A percentile compares a stretch with the other conserved stretches of the same genome.
phyloP scores from a whole-genome alignment of 441 rosid genomes.

The Populus hybrid region DNA sequence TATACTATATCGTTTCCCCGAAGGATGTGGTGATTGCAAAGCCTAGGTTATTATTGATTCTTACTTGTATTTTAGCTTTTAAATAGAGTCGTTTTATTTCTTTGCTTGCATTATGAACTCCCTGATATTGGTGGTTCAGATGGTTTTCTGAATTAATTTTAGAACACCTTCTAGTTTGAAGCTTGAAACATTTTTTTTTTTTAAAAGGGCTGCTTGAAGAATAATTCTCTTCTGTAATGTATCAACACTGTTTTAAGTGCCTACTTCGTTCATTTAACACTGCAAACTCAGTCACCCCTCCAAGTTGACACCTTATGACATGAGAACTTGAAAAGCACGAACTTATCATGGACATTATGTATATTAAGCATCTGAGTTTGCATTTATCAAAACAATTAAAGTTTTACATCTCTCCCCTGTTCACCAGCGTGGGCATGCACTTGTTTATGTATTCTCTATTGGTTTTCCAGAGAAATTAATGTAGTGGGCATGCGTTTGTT shows the following conservation, averaged over 20 bases:
- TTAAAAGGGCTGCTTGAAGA: neutral
- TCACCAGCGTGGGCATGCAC: neutral
- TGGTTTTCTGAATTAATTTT: neutral
- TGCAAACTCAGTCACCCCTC: neutral
- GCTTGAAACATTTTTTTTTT: no score
- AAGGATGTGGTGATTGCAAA: slow-evolving; percentile 99
- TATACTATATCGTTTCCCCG: slow-evolving; percentile 94
- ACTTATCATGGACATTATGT: neutral
- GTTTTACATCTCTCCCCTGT: neutral
- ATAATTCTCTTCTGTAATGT: neutral
- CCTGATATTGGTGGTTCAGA: neutral
- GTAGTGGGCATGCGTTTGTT: neutral
- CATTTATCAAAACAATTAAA: neutral
- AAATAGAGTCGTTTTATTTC: neutral
- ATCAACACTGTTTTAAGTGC: neutral
- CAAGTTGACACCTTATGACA: neutral
- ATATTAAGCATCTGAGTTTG: neutral
- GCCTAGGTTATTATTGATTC: slow-evolving; percentile 62
- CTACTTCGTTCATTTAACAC: neutral
- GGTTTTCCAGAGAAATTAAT: no score
- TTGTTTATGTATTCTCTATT: no score
- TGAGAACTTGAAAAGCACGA: neutral
- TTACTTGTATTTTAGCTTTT: slow-evolving; percentile 13
- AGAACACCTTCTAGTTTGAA: neutral
- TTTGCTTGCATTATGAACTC: neutral